phyloP scores from a whole-genome alignment of 2,329 filamentous ascomycete genomes.

The Botrytis hyacinthi region DNA sequence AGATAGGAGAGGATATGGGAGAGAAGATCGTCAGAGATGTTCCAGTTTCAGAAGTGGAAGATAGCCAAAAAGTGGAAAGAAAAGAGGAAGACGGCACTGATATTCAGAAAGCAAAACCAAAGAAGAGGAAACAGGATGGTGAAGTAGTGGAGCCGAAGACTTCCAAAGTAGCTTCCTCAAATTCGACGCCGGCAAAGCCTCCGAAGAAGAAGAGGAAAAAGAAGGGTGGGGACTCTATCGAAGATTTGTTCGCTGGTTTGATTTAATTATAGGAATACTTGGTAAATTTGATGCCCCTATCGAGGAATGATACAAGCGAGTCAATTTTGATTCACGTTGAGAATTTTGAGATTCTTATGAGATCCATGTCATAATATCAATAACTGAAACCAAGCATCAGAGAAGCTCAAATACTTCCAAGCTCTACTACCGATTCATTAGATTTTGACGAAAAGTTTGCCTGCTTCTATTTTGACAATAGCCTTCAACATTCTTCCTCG shows the following conservation, averaged over 20 bases:
- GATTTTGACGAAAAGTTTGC: background rate
- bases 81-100: slow-evolving; percentile 10
- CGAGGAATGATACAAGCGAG: background rate
- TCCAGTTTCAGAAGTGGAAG: slow-evolving; percentile 20
- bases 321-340: background rate
- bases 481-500: background rate
- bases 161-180: slow-evolving; percentile 21
- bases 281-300: background rate
- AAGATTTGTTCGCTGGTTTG: slow-evolving; percentile 67
- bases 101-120: slow-evolving; percentile 30
- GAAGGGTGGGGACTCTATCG: slow-evolving; percentile 64
- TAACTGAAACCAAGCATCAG: background rate
- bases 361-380: background rate
- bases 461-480: background rate
- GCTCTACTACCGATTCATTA: background rate
- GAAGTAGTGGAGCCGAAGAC: slow-evolving; percentile 9
- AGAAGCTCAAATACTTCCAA: background rate
- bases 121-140: slow-evolving; percentile 26
- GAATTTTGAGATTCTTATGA: background rate
- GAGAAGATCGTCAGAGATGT: slow-evolving; percentile 39
- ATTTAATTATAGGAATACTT: slow-evolving; percentile 36
- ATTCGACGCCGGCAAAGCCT: slow-evolving; percentile 38
- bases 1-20: slow-evolving; percentile 29
- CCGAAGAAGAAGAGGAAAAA: slow-evolving; percentile 59
- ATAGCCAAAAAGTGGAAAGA: background rate